Conservation (phyloP, 495 filamentous ascomycete species). For the Penicillium fimorum region DNA sequence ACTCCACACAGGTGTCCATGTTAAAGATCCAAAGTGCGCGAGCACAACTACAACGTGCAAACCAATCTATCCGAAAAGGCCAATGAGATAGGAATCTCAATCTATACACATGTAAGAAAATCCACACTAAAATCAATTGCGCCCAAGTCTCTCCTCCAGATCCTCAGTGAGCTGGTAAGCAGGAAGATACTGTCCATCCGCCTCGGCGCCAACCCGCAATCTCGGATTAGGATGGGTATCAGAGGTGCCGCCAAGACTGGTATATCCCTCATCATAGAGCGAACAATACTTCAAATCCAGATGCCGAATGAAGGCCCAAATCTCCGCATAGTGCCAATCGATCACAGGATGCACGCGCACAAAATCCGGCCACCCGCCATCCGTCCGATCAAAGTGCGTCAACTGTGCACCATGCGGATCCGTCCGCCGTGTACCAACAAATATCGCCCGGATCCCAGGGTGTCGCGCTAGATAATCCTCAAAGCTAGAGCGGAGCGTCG, state of each 20-base stretch:
- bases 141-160: slow-evolving; percentile 78
- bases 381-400: slow-evolving; percentile 79
- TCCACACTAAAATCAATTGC: slow-evolving; percentile 49
- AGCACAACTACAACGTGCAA: slow-evolving; percentile 7
- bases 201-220: slow-evolving; percentile 48
- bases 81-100: slow-evolving; percentile 1
- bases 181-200: slow-evolving; percentile 59
- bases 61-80: slow-evolving; percentile 19
- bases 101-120: slow-evolving; percentile 19
- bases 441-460: slow-evolving; percentile 69
- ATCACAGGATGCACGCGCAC: slow-evolving; percentile 94
- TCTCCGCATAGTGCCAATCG: slow-evolving; percentile 95
- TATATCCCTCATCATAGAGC: slow-evolving; percentile 84
- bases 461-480: slow-evolving; percentile 67
- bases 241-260: slow-evolving; percentile 80
- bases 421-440: slow-evolving; percentile 87
- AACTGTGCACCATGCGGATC: slow-evolving; percentile 84
- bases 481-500: slow-evolving; percentile 64
- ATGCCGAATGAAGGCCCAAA: slow-evolving; percentile 88
- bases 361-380: slow-evolving; percentile 87
- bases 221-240: slow-evolving; percentile 90
- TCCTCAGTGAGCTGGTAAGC: slow-evolving; percentile 87
- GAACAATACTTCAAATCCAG: slow-evolving; percentile 75
- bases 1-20: background rate
- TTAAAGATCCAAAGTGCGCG: background rate